Evolutionary conservation across 1,139 yeast genomes (phyloP), one percentile per base, ranked within the genome.

Genomic region (Debaryomyces udenii): DNA sequence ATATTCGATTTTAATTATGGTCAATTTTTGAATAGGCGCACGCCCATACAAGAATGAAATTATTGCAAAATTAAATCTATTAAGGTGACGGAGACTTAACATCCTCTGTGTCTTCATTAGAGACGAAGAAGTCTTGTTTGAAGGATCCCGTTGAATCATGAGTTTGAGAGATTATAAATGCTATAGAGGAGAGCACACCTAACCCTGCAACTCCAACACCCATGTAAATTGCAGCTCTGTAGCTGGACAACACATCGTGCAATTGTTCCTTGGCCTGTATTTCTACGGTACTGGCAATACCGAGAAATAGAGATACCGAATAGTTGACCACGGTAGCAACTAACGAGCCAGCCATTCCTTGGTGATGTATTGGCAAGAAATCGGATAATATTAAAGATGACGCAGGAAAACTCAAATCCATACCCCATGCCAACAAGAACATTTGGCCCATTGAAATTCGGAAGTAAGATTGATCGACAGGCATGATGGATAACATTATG

Each of bases 281-380:
- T 48, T 78, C 81, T 3, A 77, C 77, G 9, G 78, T 71, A 14
- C 72, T 68, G 6, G 75, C 76, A 31, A 78, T 63, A n/a, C 81
- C 82, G 32, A 78, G 60, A 40, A 76, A 70, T 6, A 79, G 55
- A 0, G 82, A 74, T 49, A 75, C 79, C 1, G 81, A 74, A 47
- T 78, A 78, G 52, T 77, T 78, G 10, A 75, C 69, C 45, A 77
- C 74, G 0, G 84, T 79, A 18, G 78, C 64, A 1, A 78, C 79
- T 40, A 78, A 56, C 1, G 83, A 78, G 1, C 82, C 82, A 1
- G 82, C 83, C 78, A 79, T 76, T 23, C 83, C 83, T 55, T 79
- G 84, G 44, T 76, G 75, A 40, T 68, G 66, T 41, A 59, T 53
- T 0, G 83, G 83, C 31, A 79, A 56, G 33, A 57, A 65, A 46